phyloP scores from a whole-genome alignment of 1,284 basidiomycete genomes.

The Trichosporon inkin region DNA sequence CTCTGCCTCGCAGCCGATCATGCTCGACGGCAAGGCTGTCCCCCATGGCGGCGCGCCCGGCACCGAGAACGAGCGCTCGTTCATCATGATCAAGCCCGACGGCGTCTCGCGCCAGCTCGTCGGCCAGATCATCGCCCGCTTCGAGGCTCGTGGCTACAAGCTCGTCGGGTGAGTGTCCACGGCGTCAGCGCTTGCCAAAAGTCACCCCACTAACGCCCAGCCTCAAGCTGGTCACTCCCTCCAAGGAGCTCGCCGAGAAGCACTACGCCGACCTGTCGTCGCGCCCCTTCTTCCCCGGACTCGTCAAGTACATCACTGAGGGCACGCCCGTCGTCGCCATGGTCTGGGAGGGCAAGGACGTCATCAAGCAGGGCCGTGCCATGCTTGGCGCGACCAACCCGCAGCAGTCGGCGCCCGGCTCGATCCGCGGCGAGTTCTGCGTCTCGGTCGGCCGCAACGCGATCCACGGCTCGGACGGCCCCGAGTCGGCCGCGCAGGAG shows the following conservation, averaged over 20 bases:
- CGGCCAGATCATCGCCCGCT: conserved; percentile 45
- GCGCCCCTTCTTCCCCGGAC: conserved; percentile 43
- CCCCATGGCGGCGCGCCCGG: conserved; percentile 53
- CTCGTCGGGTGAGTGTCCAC: conserved; percentile 29
- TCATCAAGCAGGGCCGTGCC: conserved; percentile 46
- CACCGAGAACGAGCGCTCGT: conserved; percentile 50
- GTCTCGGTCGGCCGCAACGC: conserved; percentile 45
- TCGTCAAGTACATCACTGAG: conserved; percentile 49
- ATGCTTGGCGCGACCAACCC: conserved; percentile 50
- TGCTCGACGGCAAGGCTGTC: conserved; percentile 48
- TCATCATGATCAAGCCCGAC: conserved; percentile 52
- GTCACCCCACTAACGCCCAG: conserved; percentile 15
- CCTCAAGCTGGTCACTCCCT: conserved; percentile 45
- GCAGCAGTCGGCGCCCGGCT: conserved; percentile 39
- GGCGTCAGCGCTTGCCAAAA: too few species aligned
- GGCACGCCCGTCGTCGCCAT: conserved; percentile 48
- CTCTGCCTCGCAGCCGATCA: conserved; percentile 28
- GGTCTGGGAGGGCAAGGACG: conserved; percentile 40
- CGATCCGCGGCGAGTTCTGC: background rate
- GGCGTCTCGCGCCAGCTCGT: conserved; percentile 46
- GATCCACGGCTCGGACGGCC: conserved; percentile 53
- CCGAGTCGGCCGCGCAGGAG: conserved; percentile 53
- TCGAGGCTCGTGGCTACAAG: conserved; percentile 49
- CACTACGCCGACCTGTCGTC: conserved; percentile 45
- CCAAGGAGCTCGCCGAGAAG: conserved; percentile 43